Conservation (phyloP, 495 filamentous ascomycete genomes). For the Neurospora sp. region DNA sequence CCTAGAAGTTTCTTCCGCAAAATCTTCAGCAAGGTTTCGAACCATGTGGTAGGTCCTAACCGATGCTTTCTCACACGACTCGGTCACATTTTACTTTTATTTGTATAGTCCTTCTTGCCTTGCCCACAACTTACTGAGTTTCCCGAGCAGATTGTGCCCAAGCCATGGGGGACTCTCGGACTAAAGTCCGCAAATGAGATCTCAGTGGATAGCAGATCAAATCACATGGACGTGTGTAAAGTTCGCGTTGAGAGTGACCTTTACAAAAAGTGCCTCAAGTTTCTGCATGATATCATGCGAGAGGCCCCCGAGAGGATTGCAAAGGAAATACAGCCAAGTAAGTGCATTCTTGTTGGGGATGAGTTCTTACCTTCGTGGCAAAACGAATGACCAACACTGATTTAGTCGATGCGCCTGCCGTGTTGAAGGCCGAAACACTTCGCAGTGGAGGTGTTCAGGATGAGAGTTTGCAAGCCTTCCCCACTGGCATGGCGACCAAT, state of each 20-base stretch:
- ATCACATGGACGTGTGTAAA: background rate
- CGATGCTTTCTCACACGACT: background rate
- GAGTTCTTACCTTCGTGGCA: background rate
- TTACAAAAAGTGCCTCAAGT: background rate
- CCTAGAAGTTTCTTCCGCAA: background rate
- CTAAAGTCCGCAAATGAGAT: background rate
- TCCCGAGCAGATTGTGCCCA: background rate
- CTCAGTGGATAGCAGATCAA: background rate
- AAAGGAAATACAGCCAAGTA: background rate
- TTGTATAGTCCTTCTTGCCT: background rate
- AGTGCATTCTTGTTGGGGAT: no score
- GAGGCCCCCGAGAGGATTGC: background rate
- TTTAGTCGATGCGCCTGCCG: background rate
- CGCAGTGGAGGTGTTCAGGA: background rate
- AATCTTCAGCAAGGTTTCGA: background rate
- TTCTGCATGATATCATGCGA: background rate
- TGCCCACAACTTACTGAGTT: background rate
- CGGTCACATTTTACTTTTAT: background rate
- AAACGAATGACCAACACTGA: background rate
- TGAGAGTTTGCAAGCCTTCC: background rate
- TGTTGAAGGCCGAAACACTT: background rate
- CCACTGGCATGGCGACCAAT: background rate
- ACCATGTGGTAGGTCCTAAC: background rate
- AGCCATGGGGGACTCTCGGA: background rate
- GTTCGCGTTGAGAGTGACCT: background rate